Evolutionary conservation across 805 yeast genomes (phyloP), one percentile per base, ranked within the genome.

Genomic region (Kodamaea kakaduensis): DNA sequence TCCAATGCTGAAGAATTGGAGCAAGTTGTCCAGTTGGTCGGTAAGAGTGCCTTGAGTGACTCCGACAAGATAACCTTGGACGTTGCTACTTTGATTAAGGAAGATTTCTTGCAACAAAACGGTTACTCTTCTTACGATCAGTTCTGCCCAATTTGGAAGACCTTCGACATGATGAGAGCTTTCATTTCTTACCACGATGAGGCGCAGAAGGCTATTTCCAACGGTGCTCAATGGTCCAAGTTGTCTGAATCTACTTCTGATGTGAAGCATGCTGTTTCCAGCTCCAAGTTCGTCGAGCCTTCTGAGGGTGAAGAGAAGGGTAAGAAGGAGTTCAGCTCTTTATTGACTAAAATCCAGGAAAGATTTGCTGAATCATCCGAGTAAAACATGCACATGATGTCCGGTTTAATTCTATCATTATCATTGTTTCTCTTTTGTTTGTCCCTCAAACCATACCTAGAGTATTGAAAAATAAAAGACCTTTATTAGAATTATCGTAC

Each of bases 101-200:
- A 93, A 65, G 98, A 93, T 67, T 93, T 93, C 81, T 75, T 93
- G 61, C 99, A 93, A 71, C 99, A 93, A 73, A 93, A 93, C 68
- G 99, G 99, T 70, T 93, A 93, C 71, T 93, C 98, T 31, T 71
- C 95, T 28, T 93, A 93, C 60, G 99, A 93, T 67, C 96, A 95
- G 24, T 93, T 88, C 84, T 93, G 99, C 70, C 99, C 99, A 48
- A 85, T 93, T 57, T 93, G 98, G 98, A 93, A 93, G 75, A 93
- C 99, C 31, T 83, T 77, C 51, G 93, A 86, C 61, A 93, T 93
- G 98, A 89, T 93, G 97, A 88, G 84, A 64, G 82, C 89, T 8
- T 93, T 93, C 54, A 78, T 89, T 41, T 66, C 88, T 22, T 93
- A 93, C 67, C 79, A 85, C 56, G 97, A 90, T 50, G 97, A 93